Conservation (phyloP, 1,284 basidiomycete species). For the Chalciporus sp. region DNA sequence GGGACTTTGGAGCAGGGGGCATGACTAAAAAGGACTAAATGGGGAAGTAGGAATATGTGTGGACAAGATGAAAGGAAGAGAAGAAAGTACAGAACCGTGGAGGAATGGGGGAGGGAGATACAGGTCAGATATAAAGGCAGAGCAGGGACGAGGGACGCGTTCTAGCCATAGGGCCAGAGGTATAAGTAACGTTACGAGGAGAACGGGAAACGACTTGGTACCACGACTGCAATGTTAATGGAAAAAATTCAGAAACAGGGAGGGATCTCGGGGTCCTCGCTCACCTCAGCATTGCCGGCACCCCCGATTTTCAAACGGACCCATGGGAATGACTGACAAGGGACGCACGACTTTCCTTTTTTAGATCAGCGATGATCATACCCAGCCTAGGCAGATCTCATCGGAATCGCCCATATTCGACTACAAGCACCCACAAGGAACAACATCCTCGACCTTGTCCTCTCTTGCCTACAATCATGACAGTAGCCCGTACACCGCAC, state of each 20-base stretch:
- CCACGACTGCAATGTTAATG: slow-evolving; percentile 4
- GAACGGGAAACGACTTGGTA: slow-evolving; percentile 17
- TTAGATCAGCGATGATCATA: slow-evolving; percentile 14
- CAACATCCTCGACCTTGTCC: background rate
- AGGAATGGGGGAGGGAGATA: slow-evolving; percentile 6
- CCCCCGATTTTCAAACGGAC: slow-evolving; percentile 20
- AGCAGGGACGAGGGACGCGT: slow-evolving; percentile 20
- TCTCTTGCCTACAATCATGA: no score
- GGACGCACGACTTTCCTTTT: slow-evolving; percentile 22
- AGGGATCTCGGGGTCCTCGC: slow-evolving; percentile 23
- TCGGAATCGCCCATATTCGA: background rate
- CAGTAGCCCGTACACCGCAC: no score
- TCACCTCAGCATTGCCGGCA: slow-evolving; percentile 15
- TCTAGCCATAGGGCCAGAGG: slow-evolving; percentile 29
- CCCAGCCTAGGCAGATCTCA: background rate
- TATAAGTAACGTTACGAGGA: slow-evolving; percentile 38
- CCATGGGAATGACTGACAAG: slow-evolving; percentile 19
- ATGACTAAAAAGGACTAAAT: slow-evolving; percentile 35
- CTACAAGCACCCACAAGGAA: slow-evolving; percentile 1
- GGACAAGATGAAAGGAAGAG: background rate
- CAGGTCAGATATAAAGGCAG: slow-evolving; percentile 11
- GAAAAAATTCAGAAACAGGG: background rate
- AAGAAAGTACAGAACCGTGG: slow-evolving; percentile 1
- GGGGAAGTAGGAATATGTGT: slow-evolving; percentile 4
- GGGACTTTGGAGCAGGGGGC: slow-evolving; percentile 41